Base-by-base conservation (phyloP, 768 basidiomycete genomes). In the Exidia glandulosa region DNA sequence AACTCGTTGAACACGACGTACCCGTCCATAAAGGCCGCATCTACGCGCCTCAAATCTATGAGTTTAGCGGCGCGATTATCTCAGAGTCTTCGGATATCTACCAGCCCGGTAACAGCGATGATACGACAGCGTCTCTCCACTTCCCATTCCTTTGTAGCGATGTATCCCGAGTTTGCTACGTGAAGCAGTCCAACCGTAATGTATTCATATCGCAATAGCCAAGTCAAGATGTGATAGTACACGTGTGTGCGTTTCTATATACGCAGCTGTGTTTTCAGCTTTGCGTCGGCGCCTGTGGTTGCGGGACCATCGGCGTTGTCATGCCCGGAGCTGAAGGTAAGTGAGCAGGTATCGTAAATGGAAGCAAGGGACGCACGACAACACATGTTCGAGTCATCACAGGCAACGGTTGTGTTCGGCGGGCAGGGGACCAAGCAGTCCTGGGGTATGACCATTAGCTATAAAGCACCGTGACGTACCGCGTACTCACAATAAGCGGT, bases 31-130 rank as follows among this genome's bases (percentile, higher is more conserved):
- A 32, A 37, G 41, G 29, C 32, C 34, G 57, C n/a, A 50, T 45
- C 27, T 32, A 32, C 33, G 47, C 55, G 37, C 31, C 45, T 32
- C 30, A 60, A 56, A 72, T 86, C 83, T 60, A 73, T 80, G 2
- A 75, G 78, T 1, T 79, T 89, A 76, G 86, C 86, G 2, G 78
- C 85, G 55, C 78, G 81, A 57, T 71, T 90, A n/a, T 83, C 84
- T 0, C 67, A 69, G n/a, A 82, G 86, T 67, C 71, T 91, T 50
- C 80, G 81, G 16, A 69, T 73, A 45, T 78, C 77, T 60, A 81
- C 77, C 62, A 81, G 80, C 63, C 71, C 71, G 50, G 80, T 81
- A n/a, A 80, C 81, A 58, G 73, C 68, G 37, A 65, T 76, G 19
- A 76, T 90, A 56, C 70, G 82, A 33, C 83, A 88, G 64, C 77